Base-by-base conservation (phyloP, 1,284 basidiomycete species). In the Cutaneotrichosporon sp. region DNA sequence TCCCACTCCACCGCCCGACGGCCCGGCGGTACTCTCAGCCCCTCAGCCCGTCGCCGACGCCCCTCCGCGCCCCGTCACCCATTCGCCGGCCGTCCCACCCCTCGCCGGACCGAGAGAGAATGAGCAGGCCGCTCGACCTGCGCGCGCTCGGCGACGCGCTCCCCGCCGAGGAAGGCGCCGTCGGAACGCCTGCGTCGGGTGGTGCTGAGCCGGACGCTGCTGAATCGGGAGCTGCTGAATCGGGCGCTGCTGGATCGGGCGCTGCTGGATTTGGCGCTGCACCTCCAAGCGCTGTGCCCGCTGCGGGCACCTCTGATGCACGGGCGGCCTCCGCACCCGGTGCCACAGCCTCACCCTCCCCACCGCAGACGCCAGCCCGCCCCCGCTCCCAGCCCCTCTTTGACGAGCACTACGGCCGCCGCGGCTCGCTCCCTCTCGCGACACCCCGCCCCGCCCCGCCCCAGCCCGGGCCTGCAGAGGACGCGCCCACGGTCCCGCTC, bases 331-430 rank as follows among this genome's bases (percentile, higher is more conserved):
- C n/a, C n/a, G n/a, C n/a, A n/a, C n/a, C n/a, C n/a, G n/a, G n/a
- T n/a, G n/a, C n/a, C n/a, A n/a, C 16, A 14, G 38, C 16, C 5
- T 11, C 34, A 3, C 38, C 38, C 38, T n/a, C 38, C 8, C 38
- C 18, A 4, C 38, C 38, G 6, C 38, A 42, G 18, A 42, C 38
- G 38, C 38, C 38, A 9, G 29, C 29, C 18, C 38, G 38, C 38
- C n/a, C 38, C 27, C 47, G 47, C 25, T 50, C 47, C 14, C 47
- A 25, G 11, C 45, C n/a, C n/a, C n/a, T 50, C 43, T 45, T 45
- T 11, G 36, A 42, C 27, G 25, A 27, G 25, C 9, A 50, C 47
- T 50, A 27, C 18, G 47, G 47, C 14, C 47, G 47, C 18, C 47
- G 47, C 5, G 47, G 47, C 14, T 31, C 27, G 4, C 47, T 50